Conservation (phyloP, 768 basidiomycete genomes). For the Lentinula guzmanii region DNA sequence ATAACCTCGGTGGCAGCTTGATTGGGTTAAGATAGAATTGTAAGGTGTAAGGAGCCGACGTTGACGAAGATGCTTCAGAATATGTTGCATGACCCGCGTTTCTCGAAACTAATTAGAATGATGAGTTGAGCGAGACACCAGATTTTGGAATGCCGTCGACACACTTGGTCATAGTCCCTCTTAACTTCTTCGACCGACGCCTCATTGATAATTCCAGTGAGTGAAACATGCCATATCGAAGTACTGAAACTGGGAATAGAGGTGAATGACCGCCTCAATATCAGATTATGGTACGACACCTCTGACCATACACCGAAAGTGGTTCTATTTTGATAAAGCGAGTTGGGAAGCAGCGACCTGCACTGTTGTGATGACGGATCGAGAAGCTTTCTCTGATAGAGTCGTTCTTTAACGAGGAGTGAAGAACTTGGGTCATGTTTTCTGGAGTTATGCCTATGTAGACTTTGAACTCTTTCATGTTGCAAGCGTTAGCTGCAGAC, state of each 20-base stretch:
- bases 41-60: constrained; percentile 66
- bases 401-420: constrained; percentile 62
- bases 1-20: constrained; percentile 58
- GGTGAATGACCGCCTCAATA: not conserved
- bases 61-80: constrained; percentile 74
- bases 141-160: not conserved
- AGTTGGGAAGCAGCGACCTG: constrained; percentile 55
- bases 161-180: constrained; percentile 54
- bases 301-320: constrained; percentile 47
- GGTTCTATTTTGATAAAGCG: constrained; percentile 73
- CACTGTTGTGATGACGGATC: constrained; percentile 46
- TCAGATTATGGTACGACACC: not conserved
- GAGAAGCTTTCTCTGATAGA: constrained; percentile 56
- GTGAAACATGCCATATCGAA: constrained; percentile 70
- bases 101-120: constrained; percentile 51
- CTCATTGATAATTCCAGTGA: constrained; percentile 55
- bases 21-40: constrained; percentile 52
- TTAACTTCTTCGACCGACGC: constrained; percentile 50
- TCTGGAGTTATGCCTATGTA: constrained; percentile 60
- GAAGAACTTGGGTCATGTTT: constrained; percentile 63
- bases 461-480: constrained; percentile 79
- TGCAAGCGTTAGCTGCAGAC: constrained; percentile 73
- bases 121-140: not conserved
- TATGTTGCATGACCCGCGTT: constrained; percentile 54
- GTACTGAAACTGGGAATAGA: constrained; percentile 71